Evolutionary conservation across 2,329 filamentous ascomycete species (phyloP), one percentile per base, ranked within the genome.

Genomic region (Intubia oerlemansii): DNA sequence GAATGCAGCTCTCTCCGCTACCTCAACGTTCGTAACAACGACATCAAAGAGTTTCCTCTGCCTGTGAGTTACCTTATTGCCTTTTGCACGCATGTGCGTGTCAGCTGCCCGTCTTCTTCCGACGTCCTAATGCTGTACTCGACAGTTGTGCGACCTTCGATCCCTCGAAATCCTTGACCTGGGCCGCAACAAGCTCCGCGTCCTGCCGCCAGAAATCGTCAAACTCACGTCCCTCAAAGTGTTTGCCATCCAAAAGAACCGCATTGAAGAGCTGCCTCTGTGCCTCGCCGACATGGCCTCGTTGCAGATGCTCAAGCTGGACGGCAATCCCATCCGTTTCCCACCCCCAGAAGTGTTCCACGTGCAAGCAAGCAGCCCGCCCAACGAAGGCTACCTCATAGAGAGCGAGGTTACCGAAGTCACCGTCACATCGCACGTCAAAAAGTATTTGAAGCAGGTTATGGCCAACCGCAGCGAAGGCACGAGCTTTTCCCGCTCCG

Each of bases 101-200:
- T n/a, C n/a, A n/a, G n/a, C 19, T 21, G 19, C 19, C 19, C 19
- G 19, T 21, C 19, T 21, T 21, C 19, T n/a, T 8, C n/a, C 8
- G 19, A 21, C n/a, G n/a, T 21, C 8, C 14, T 27, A 29, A 26
- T 25, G 21, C 25, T 4, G 28, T 31, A 23, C 22, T 27, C 27
- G 17, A 27, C 44, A 91, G 82, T 66, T 95, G 33, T 84, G 85
- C 46, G 72, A 82, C 48, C 62, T 95, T 36, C 73, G 68, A 29
- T 77, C 81, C 19, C 65, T 95, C 31, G 84, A 95, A 51, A 92
- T 93, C 34, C 65, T 95, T 35, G 85, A 95, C 51, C 62, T 95
- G 31, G 84, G 82, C 46, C 69, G 79, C 41, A 95, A 95, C 47
- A 80, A 76, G 47, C 70, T 95, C 35, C 66, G 65, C 27, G 56